Base-by-base conservation (phyloP, 2,329 filamentous ascomycete species). In the Colletotrichum zoysiae region DNA sequence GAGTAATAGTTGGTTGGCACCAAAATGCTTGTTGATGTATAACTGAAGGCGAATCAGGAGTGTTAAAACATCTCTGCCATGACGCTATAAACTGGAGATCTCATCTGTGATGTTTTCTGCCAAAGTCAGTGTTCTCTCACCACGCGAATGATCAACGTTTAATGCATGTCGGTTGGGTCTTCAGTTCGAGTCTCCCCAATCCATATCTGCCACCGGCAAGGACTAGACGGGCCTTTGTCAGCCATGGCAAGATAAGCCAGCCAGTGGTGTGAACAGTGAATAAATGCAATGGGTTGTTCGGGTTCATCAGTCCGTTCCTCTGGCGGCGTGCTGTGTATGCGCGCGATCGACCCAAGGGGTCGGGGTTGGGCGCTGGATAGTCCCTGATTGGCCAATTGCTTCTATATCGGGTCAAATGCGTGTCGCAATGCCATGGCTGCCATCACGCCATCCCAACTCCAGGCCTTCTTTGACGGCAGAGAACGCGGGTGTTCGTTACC, bases 381-480 rank as follows among this genome's bases (percentile, higher is more conserved):
- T 35, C 26, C 63, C 20, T 64, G 26, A 69, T 74, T 74, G 71
- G 73, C 12, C 40, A 18, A 55, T 57, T 55, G 23, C 14, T 26
- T 33, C 5, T 8, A 38, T 5, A 53, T 55, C 57, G 26, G 18
- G 40, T 33, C 18, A 33, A 46, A 23, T 20, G 12, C 42, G 35
- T 74, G 73, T 74, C 73, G 71, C 65, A 68, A 73, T 74, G 23
- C n/a, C 73, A 74, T 69, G 73, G 65, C 61, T 57, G 33, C 30
- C 30, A 70, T 74, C 67, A 74, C 73, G 73, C 73, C 60, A 74
- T 74, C 48, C 38, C 11, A 14, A 33, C 55, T 30, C 20, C 48
- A 65, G 60, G n/a, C 70, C 59, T n/a, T 69, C 60, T 69, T 60
- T 56, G 51, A 53, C 23, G 44, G 51, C 20, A 69, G 50, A 50